Percentiles rank a stretch among this genome's conserved stretches.
phyloP scores from a whole-genome alignment of 805 yeast genomes.

The Metschnikowia vanudenii region DNA sequence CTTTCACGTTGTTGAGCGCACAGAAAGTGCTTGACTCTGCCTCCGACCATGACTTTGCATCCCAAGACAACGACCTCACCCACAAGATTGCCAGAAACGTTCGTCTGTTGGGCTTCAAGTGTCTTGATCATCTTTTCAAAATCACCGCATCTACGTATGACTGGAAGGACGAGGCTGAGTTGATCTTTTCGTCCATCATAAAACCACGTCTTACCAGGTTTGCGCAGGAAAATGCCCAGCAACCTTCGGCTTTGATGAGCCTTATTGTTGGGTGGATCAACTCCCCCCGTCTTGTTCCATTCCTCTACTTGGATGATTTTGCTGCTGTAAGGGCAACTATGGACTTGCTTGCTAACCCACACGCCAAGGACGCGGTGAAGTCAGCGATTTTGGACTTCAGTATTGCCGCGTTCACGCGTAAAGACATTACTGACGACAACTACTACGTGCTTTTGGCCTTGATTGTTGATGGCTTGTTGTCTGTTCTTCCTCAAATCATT shows the following conservation, averaged over 20 bases:
- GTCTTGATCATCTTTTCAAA: constrained; percentile 56
- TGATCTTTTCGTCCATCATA: constrained; percentile 54
- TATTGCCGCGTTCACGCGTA: constrained; percentile 42
- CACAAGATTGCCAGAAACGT: constrained; percentile 54
- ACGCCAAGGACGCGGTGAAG: constrained; percentile 68
- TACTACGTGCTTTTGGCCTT: constrained; percentile 51
- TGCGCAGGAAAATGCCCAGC: constrained; percentile 76
- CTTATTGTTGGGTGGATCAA: constrained; percentile 58
- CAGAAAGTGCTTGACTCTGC: constrained; percentile 40
- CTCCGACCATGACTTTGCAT: not conserved
- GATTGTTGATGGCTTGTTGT: constrained; percentile 57
- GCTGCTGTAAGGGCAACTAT: constrained; percentile 57
- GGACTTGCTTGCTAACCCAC: constrained; percentile 48
- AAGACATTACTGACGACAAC: constrained; percentile 36
- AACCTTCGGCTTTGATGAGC: constrained; percentile 73
- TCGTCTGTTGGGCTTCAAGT: constrained; percentile 67
- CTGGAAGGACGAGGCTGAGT: constrained; percentile 52
- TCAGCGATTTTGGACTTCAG: constrained; percentile 54
- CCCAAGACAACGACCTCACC: constrained; percentile 13
- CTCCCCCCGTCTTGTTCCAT: constrained; percentile 42
- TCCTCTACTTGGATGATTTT: constrained; percentile 55
- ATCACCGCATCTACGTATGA: constrained; percentile 48
- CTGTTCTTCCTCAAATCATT: constrained; percentile 50
- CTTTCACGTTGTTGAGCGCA: constrained; percentile 54
- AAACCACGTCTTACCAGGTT: constrained; percentile 66